Evolutionary conservation across 2,329 filamentous ascomycete species (phyloP).

Genomic region (Trichoderma semiorbis): DNA sequence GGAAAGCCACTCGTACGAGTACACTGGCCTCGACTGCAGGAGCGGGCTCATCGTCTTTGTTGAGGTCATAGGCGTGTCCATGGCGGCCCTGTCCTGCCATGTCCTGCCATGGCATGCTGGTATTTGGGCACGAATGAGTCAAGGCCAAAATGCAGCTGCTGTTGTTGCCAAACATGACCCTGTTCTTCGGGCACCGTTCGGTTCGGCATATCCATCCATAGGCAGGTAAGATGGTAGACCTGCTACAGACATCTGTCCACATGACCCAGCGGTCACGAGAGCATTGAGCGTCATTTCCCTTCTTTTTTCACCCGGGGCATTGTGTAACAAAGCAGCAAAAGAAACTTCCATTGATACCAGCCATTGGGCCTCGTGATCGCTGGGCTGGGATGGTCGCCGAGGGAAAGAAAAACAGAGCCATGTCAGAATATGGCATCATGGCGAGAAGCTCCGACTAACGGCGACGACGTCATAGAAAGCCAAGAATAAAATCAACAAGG

Average conservation of each 20-base stretch:
- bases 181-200: constrained; percentile 2
- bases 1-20: constrained; percentile 6
- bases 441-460: not conserved
- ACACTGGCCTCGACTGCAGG: not conserved
- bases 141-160: not conserved
- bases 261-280: constrained; percentile 14
- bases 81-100: not conserved
- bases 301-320: not conserved
- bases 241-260: constrained; percentile 2
- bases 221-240: not conserved
- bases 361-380: not conserved
- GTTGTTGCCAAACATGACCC: not conserved
- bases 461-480: constrained; percentile 11
- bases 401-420: not conserved
- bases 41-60: not conserved
- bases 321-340: not conserved
- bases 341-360: not conserved
- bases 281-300: not conserved
- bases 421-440: not conserved
- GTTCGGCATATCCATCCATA: not conserved
- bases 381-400: not conserved
- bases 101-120: not conserved
- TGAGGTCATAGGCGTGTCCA: not conserved
- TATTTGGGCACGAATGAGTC: constrained; percentile 13
- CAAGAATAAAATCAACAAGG: not conserved